Base-by-base conservation (phyloP, 306 rosid genomes). In the Pyrus bretschneideri region DNA sequence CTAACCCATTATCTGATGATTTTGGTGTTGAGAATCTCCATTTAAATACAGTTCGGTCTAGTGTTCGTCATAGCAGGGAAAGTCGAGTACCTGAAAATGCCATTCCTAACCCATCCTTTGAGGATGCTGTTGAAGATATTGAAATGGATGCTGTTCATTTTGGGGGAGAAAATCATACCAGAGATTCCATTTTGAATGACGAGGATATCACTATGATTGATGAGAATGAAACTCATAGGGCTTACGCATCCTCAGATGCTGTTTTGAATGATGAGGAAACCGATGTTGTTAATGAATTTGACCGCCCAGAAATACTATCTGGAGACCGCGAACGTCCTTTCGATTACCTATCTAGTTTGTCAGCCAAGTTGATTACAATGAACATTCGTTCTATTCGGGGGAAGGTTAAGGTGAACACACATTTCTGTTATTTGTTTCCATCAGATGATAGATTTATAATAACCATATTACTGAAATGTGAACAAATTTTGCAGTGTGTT, bases 301-400 rank as follows among this genome's bases (percentile, higher is more conserved):
- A 80, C 38, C 85, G 74, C 79, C 90, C 90, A 4, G 67, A 81
- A 61, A 71, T 88, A 69, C 80, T 79, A 40, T 78, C 89, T 58
- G 86, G 85, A 76, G 89, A 84, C 55, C 85, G 23, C 64, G 97
- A 89, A 76, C 66, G 76, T 80, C 97, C 98, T 76, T 95, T 89
- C 77, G 89, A 92, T 31, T 95, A 95, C 86, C 71, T 95, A 62
- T 87, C 92, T 81, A 89, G 89, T 92, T 86, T 95, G 89, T 95
- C 92, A 17, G 86, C 92, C 83, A 95, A 89, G 88, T 89, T 89
- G 93, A 84, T 79, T 54, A 81, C 79, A 80, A 89, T 81, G 84
- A 81, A 78, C 46, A 70, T 74, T 67, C 83, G 81, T 75, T 81
- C 76, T 40, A 85, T 92, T 73, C 86, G 38, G 75, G 98, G 98